Base-by-base conservation (phyloP, 306 rosid species). In the Medicago arabica region DNA sequence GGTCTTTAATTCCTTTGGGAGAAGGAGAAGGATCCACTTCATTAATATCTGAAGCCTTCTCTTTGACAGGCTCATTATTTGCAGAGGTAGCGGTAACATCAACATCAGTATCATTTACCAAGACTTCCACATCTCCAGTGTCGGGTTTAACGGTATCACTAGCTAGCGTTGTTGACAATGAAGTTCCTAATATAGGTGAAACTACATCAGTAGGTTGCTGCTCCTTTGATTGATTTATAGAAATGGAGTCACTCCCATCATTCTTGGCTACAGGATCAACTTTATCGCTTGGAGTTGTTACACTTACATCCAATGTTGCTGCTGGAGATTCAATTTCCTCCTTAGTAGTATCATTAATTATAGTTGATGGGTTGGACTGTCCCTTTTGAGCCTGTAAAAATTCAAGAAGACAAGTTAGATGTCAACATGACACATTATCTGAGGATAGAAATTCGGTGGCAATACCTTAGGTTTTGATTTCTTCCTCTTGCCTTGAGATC, bases 401-500 rank as follows among this genome's bases (percentile, higher is more conserved):
- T 47, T n/a, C 67, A 41, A 74, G 49, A 69, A 49, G 57, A 76
- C 13, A 67, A 53, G 73, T 51, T 68, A 9, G 50, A 80, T 47
- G 79, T 31, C 47, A 79, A 74, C 9, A n/a, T 71, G 17, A 69
- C 10, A 70, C 61, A 49, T 59, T 63, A 23, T 68, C 64, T 34
- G 18, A 13, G 54, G 60, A 46, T 71, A 71, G 15, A 69, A 69
- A 57, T 23, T 73, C 62, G 64, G 19, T 41, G 50, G 55, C 53
- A 81, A 80, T 86, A 95, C 99, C 97, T 87, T 88, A 68, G 79
- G 76, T 87, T 87, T 90, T 73, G 85, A 71, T 86, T 82, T 89
- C 66, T 85, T 70, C 75, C 64, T 85, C 86, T 87, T 92, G 71
- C 86, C 87, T 88, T 88, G 87, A 82, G 99, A 88, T 82, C 88